Base-by-base conservation (phyloP, 345 rosid genomes). In the Luvunga scandens region DNA sequence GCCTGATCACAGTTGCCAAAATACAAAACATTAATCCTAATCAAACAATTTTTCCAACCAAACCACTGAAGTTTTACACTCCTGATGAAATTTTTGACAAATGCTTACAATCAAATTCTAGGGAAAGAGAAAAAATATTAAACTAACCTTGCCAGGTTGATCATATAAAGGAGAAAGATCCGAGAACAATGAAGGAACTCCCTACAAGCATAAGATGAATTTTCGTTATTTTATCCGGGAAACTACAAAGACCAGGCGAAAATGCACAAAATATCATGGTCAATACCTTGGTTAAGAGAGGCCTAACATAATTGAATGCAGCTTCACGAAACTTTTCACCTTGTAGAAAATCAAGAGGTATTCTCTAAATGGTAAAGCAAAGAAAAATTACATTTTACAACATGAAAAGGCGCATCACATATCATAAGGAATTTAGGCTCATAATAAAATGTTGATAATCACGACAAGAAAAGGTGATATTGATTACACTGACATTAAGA, bases 141-240 rank as follows among this genome's bases (percentile, higher is more conserved):
- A 81, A 83, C 85, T 84, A 73, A 94, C 98, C 98, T 97, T 97
- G 82, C 88, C 86, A 80, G 88, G 88, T 78, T 91, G 96, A 81
- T 87, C 88, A 73, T 97, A 97, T 71, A 97, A 83, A 68, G 99
- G 89, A 73, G 98, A 97, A 84, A 97, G 98, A 80, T 94, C 98
- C 22, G 98, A 94, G 82, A 97, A 97, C 75, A 94, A 84, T 50
- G 99, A 97, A 82, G 99, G 98, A 81, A 97, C 98, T 72, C 99
- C 99, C 98, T 93, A 83, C 55, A 74, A 79, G 61, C 64, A 81
- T 30, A 78, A 63, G 65, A 79, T 70, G 22, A 73, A 36, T 22
- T 42, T 70, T 69, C n/a, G 60, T 79, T 33, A 84, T 36, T 72
- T 27, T 39, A 45, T 55, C 64, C 55, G 38, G 67, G 77, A 66